Evolutionary conservation across 139 green algal genomes (phyloP).

Genomic region (Closterium sp.): DNA sequence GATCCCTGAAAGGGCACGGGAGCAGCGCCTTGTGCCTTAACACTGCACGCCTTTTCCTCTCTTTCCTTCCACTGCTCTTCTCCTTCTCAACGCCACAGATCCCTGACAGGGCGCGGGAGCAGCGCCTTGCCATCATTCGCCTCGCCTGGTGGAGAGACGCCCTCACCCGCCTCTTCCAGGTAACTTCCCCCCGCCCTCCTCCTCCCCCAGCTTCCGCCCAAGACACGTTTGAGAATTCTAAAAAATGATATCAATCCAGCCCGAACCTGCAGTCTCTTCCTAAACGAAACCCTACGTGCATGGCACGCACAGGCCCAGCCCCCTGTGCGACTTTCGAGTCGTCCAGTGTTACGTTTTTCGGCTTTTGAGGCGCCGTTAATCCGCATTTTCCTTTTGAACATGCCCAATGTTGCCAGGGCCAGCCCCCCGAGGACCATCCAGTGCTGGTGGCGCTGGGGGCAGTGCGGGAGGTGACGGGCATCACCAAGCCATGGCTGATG

Average conservation of each 20-base stretch:
- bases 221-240: too few species aligned
- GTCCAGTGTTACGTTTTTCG: too few species aligned
- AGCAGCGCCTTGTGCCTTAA: too few species aligned
- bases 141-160: conserved; percentile 44
- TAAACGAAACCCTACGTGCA: too few species aligned
- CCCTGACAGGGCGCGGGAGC: conserved; percentile 8
- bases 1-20: not conserved
- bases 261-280: not conserved
- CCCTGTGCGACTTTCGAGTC: too few species aligned
- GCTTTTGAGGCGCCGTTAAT: too few species aligned
- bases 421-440: conserved; percentile 22
- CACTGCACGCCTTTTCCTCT: too few species aligned
- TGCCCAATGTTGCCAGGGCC: not conserved
- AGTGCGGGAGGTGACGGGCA: not conserved
- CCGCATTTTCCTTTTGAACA: too few species aligned
- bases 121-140: conserved; percentile 21
- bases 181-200: not conserved
- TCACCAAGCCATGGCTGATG: conserved; percentile 30
- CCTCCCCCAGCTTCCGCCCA: not conserved
- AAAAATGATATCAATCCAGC: too few species aligned
- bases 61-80: too few species aligned
- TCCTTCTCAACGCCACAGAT: not conserved
- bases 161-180: conserved; percentile 26
- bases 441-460: conserved; percentile 33
- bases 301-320: too few species aligned